Evolutionary conservation across 2,329 filamentous ascomycete species (phyloP).

Genomic region (Monosporascus sp.): DNA sequence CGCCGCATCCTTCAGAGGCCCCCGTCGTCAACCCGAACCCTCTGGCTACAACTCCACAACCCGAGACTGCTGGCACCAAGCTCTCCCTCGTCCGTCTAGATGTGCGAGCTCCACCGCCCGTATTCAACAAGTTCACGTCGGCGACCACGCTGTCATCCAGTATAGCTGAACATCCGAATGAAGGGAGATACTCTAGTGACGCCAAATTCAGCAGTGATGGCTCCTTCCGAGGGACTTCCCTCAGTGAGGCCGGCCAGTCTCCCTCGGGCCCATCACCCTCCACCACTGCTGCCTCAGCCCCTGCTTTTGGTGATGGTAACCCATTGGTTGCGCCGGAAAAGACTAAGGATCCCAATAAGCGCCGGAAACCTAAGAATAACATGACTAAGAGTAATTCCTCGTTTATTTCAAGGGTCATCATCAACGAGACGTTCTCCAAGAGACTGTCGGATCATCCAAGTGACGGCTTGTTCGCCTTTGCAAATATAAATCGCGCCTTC

Average conservation of each 20-base stretch:
- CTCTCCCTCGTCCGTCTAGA: constrained; percentile 72
- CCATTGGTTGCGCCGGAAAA: constrained; percentile 59
- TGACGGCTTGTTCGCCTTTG: constrained; percentile 84
- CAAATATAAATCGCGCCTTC: constrained; percentile 90
- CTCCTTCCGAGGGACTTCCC: constrained; percentile 47
- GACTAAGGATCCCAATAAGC: constrained; percentile 70
- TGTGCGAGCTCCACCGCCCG: constrained; percentile 48
- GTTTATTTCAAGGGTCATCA: constrained; percentile 94
- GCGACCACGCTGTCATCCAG: constrained; percentile 45
- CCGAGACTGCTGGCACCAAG: constrained; percentile 80
- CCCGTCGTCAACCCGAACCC: constrained; percentile 85
- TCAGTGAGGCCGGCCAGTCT: constrained; percentile 41
- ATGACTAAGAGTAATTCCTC: constrained; percentile 98
- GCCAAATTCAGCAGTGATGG: constrained; percentile 51
- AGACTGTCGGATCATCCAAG: constrained; percentile 70
- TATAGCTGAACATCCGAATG: constrained; percentile 57
- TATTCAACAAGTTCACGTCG: constrained; percentile 49
- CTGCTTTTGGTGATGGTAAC: constrained; percentile 84
- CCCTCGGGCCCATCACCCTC: constrained; percentile 17
- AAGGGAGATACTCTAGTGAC: constrained; percentile 56
- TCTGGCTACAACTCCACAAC: constrained; percentile 75
- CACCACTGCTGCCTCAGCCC: constrained; percentile 40
- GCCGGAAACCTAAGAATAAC: constrained; percentile 93
- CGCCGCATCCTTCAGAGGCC: constrained; percentile 90
- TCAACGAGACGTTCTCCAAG: constrained; percentile 75